These are phyloP conservation scores for Dipteronia sinensis DNA, from an alignment of 345 rosid species.

Conservation along the genomic window DNA sequence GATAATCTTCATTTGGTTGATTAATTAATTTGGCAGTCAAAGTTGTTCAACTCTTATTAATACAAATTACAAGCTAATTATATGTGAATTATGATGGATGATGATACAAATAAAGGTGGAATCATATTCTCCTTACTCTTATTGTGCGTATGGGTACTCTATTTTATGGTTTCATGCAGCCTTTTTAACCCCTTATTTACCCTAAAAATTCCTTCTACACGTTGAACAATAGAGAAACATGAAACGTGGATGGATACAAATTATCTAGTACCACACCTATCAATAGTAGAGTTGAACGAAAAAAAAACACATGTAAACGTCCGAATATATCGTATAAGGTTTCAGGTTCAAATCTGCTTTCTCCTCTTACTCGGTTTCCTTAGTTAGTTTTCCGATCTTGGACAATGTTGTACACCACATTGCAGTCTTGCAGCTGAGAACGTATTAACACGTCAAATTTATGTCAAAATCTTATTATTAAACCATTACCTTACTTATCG, in stretches of 20 bases:
- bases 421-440: no score
- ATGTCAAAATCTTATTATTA: no score
- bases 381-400: no score
- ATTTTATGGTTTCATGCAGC: background rate
- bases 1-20: background rate
- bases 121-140: background rate
- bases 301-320: no score
- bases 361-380: background rate
- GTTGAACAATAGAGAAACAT: background rate
- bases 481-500: no score
- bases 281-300: background rate
- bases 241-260: constrained; percentile 1
- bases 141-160: background rate
- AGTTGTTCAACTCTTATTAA: background rate
- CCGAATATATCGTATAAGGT: no score
- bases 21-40: background rate
- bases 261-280: background rate
- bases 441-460: no score
- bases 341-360: background rate
- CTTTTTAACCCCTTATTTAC: background rate
- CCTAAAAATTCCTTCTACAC: background rate
- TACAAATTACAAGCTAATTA: background rate
- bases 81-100: background rate
- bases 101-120: background rate
- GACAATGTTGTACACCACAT: no score